phyloP scores from a whole-genome alignment of 2,329 filamentous ascomycete species.

The Didymella exigua region DNA sequence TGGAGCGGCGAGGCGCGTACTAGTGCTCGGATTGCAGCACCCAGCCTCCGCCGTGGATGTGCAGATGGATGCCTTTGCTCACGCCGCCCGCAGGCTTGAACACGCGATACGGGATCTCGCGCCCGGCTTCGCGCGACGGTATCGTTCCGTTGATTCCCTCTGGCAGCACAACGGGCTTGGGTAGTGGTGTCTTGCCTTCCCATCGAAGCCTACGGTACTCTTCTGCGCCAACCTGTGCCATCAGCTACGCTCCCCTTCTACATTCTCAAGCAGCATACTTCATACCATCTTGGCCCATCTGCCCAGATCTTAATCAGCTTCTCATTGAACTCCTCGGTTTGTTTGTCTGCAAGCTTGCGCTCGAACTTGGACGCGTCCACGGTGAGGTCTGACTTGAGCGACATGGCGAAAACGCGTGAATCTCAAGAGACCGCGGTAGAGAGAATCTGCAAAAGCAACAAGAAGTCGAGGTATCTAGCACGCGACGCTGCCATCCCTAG shows the following conservation, averaged over 20 bases:
- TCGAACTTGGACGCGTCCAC: slow-evolving; percentile 54
- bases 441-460: neutral
- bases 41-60: slow-evolving; percentile 62
- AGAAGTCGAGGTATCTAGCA: neutral
- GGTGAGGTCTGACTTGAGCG: slow-evolving; percentile 48
- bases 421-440: neutral
- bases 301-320: slow-evolving; percentile 51
- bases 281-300: slow-evolving; percentile 57
- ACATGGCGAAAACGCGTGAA: slow-evolving; percentile 22
- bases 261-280: slow-evolving; percentile 42
- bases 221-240: slow-evolving; percentile 55
- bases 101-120: slow-evolving; percentile 59
- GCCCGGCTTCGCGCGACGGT: slow-evolving; percentile 58
- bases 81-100: slow-evolving; percentile 57
- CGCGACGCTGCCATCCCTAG: slow-evolving; percentile 1
- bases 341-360: slow-evolving; percentile 46
- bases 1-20: too few relatives aligned
- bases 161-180: slow-evolving; percentile 54
- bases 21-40: slow-evolving; percentile 51
- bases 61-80: slow-evolving; percentile 56
- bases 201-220: slow-evolving; percentile 61
- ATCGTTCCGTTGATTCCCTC: slow-evolving; percentile 55
- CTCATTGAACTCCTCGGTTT: slow-evolving; percentile 55
- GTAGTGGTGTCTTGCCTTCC: slow-evolving; percentile 59
- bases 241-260: neutral